A percentile compares a stretch with the other conserved stretches of the same genome.
These are phyloP conservation scores for Pulveroboletus sp. DNA, from an alignment of 768 basidiomycete genomes.

Conservation along the genomic window DNA sequence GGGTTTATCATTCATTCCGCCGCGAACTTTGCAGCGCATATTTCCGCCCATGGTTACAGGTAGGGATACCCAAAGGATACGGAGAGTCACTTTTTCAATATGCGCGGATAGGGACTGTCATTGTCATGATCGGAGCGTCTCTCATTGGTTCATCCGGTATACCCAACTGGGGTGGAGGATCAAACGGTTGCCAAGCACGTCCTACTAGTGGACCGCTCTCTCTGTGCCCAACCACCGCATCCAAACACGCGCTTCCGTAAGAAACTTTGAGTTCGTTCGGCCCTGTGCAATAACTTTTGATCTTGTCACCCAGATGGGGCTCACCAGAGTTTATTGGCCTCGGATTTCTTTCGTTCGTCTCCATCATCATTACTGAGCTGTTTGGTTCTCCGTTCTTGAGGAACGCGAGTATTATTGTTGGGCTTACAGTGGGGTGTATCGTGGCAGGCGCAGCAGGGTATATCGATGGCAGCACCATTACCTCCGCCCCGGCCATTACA, in stretches of 20 bases:
- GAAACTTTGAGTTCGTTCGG: slow-evolving; percentile 13
- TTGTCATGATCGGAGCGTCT: slow-evolving; percentile 75
- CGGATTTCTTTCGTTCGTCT: slow-evolving; percentile 76
- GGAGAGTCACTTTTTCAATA: background rate
- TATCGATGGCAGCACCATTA: slow-evolving; percentile 62
- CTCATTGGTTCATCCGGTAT: slow-evolving; percentile 72
- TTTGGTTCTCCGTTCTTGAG: slow-evolving; percentile 85
- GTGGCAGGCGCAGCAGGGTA: slow-evolving; percentile 78
- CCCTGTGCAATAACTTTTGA: background rate
- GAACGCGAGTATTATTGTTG: slow-evolving; percentile 73
- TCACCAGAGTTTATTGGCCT: slow-evolving; percentile 81
- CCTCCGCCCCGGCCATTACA: slow-evolving; percentile 68
- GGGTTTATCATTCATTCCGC: slow-evolving; percentile 69
- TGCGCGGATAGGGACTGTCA: slow-evolving; percentile 54
- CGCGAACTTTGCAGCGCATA: slow-evolving; percentile 53
- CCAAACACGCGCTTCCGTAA: slow-evolving; percentile 63
- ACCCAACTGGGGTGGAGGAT: slow-evolving; percentile 81
- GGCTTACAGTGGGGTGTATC: slow-evolving; percentile 72
- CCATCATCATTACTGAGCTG: slow-evolving; percentile 73
- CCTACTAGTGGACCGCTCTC: slow-evolving; percentile 62
- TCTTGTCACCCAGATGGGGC: slow-evolving; percentile 53
- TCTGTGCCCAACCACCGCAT: slow-evolving; percentile 66
- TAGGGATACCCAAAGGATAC: slow-evolving; percentile 11
- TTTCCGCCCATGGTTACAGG: slow-evolving; percentile 83
- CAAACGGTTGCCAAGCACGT: slow-evolving; percentile 60